Evolutionary conservation across 495 filamentous ascomycete species (phyloP).

Genomic region (Ramalina peruviana): DNA sequence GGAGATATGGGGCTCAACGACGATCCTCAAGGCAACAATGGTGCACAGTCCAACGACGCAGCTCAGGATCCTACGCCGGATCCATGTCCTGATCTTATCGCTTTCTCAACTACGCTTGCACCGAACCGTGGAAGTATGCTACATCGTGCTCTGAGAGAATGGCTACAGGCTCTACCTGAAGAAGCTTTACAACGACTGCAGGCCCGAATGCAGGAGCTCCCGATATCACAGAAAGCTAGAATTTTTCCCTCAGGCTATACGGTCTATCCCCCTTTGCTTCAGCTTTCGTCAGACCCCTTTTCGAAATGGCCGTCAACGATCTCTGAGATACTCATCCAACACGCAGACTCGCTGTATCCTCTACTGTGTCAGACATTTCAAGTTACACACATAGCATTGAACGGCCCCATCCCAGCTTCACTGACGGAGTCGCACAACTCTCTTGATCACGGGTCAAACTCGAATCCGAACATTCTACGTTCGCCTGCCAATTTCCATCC

Average conservation of each 20-base stretch:
- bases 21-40: too few relatives aligned
- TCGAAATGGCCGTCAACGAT: slow-evolving; percentile 25
- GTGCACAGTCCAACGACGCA: too few relatives aligned
- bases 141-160: too few relatives aligned
- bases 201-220: too few relatives aligned
- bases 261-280: slow-evolving; percentile 53
- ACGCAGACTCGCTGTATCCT: slow-evolving; percentile 27
- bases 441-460: neutral
- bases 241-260: slow-evolving; percentile 23
- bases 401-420: slow-evolving; percentile 52
- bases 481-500: slow-evolving; percentile 47
- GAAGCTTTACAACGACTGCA: too few relatives aligned
- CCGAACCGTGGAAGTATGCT: too few relatives aligned
- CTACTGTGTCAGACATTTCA: slow-evolving; percentile 32
- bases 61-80: too few relatives aligned
- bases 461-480: slow-evolving; percentile 43
- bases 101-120: too few relatives aligned
- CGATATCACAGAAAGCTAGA: too few relatives aligned
- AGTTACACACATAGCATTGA: slow-evolving; percentile 59
- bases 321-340: slow-evolving; percentile 22
- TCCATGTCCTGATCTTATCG: too few relatives aligned
- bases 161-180: too few relatives aligned
- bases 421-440: slow-evolving; percentile 2
- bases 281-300: slow-evolving; percentile 51
- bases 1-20: too few relatives aligned